Conservation (phyloP, 345 rosid species). For the Eucalyptus marginata region DNA sequence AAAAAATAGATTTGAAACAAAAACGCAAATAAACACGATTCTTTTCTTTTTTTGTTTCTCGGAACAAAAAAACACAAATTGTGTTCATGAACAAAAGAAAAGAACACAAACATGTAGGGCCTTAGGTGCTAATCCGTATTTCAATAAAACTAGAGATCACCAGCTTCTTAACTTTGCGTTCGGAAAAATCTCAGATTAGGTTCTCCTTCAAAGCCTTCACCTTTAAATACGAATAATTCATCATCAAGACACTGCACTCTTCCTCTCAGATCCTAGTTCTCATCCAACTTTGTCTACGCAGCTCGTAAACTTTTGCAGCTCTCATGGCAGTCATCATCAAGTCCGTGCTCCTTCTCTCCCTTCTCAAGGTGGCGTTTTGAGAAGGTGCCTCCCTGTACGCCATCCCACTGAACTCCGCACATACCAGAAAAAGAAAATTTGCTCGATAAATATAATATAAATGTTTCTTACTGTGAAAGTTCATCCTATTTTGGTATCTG, state of each 20-base stretch:
- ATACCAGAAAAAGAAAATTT: too few relatives aligned
- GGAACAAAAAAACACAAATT: too few relatives aligned
- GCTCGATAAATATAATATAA: neutral
- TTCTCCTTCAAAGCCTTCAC: too few relatives aligned
- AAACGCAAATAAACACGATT: too few relatives aligned
- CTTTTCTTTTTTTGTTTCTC: too few relatives aligned
- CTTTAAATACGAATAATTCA: too few relatives aligned
- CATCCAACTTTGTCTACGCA: neutral
- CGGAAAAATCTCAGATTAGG: neutral
- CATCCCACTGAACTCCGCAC: neutral
- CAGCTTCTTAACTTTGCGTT: neutral
- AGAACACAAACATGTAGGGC: too few relatives aligned
- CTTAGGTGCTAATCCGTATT: neutral
- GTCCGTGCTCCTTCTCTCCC: neutral
- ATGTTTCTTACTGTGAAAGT: neutral
- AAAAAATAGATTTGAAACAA: too few relatives aligned
- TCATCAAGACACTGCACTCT: neutral
- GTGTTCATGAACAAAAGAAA: too few relatives aligned
- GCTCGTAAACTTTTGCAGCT: neutral
- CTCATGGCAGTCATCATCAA: neutral
- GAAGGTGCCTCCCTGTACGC: too few relatives aligned
- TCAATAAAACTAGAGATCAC: neutral
- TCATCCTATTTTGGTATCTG: neutral
- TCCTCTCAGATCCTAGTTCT: neutral
- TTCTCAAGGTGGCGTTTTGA: neutral